Evolutionary conservation across 805 yeast genomes (phyloP), one percentile per base, ranked within the genome.

Genomic region (Lachancea quebecensis): DNA sequence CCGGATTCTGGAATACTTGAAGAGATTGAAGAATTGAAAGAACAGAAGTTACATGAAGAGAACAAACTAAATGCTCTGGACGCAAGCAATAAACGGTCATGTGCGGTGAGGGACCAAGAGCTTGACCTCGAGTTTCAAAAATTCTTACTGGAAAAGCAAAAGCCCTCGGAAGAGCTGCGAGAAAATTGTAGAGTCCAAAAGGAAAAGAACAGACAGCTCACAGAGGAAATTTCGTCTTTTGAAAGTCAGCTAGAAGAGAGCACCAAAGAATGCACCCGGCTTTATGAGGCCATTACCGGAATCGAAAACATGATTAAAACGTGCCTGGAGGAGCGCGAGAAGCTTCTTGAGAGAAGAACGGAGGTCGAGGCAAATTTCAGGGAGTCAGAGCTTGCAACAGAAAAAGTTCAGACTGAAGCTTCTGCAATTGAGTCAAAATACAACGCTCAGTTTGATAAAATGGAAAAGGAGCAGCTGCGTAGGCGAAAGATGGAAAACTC

Each of bases 401-500:
- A 50, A 3, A 47, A 43, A 8, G 52, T 62, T 35, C 58, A 59
- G 15, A 44, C 38, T 10, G 42, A 56, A n/a, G 58, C 60, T 0
- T 47, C 55, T 4, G 38, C 39, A 0, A 51, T 57, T 11, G 57
- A 57, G 33, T 27, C 25, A 1, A 35, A 35, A 1, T 66, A 65
- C 47, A 47, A 59, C 29, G 52, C 48, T 4, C 47, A 64, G 7
- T 47, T 48, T 15, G 54, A 48, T 2, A 71, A 69, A 48, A 49
- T 65, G 33, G 59, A 62, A 15, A 63, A 60, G 29, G 73, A 71
- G 50, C 62, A 60, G 29, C 54, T 52, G 4, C 65, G 71, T 28
- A 64, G 74, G 46, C 65, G 73, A 50, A 63, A 67, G 9, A 56
- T 78, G 34, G 80, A 78, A 55, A 75, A 76, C 51, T 67, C 76